A percentile compares a stretch with the other conserved stretches of the same genome.
phyloP scores from a whole-genome alignment of 371 early-diverging fungal genomes.

The Mycotypha africana region DNA sequence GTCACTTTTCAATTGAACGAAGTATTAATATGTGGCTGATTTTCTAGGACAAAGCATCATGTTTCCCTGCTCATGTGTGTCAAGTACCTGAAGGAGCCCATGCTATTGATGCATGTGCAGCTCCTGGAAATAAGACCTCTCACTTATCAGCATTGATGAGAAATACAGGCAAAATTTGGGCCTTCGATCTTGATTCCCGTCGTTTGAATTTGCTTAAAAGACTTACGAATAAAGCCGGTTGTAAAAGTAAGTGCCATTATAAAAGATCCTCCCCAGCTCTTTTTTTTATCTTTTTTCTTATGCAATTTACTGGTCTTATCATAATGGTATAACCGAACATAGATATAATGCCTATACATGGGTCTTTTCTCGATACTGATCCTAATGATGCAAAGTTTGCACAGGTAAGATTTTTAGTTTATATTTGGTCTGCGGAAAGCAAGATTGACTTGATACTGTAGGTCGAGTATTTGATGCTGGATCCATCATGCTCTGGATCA shows the following conservation, averaged over 20 bases:
- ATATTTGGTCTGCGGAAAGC: too few species aligned
- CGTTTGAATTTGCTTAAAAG: constrained; percentile 75
- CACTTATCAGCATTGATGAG: constrained; percentile 86
- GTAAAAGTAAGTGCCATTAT: constrained; percentile 65
- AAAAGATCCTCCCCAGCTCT: too few species aligned
- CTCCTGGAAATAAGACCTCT: constrained; percentile 98
- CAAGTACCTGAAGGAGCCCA: constrained; percentile 63
- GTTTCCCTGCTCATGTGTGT: constrained; percentile 93
- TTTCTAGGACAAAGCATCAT: constrained; percentile 89
- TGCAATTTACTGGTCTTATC: too few species aligned
- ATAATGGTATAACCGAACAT: background rate
- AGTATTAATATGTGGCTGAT: background rate
- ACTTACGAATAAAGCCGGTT: constrained; percentile 73
- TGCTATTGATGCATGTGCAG: constrained; percentile 97
- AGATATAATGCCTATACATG: constrained; percentile 60
- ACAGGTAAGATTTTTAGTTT: too few species aligned
- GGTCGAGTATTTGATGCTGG: constrained; percentile 91
- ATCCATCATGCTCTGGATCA: constrained; percentile 98
- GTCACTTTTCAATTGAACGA: too few species aligned
- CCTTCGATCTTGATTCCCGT: constrained; percentile 84
- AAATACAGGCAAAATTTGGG: constrained; percentile 84
- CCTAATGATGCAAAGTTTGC: constrained; percentile 56
- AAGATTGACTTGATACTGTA: too few species aligned
- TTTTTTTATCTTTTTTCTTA: constrained; percentile 2
- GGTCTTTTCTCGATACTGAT: constrained; percentile 65